Evolutionary conservation across 2,329 filamentous ascomycete genomes (phyloP).

Genomic region (Fusarium fracticaudum): DNA sequence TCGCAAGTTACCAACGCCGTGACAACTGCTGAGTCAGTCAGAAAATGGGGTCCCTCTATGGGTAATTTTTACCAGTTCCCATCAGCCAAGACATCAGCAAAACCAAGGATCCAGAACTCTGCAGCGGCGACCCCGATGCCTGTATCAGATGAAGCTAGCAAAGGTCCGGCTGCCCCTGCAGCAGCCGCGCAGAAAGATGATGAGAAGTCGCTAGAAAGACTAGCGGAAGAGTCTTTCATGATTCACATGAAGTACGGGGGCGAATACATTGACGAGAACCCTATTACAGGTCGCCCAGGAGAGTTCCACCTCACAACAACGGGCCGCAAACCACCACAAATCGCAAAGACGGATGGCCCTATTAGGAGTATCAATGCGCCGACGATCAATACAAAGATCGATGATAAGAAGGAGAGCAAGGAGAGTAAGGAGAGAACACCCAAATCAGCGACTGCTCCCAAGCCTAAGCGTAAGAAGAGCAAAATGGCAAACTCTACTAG

Average conservation of each 20-base stretch:
- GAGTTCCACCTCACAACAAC: constrained; percentile 72
- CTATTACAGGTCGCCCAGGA: constrained; percentile 72
- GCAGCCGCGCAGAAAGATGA: constrained; percentile 50
- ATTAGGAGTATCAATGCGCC: constrained; percentile 51
- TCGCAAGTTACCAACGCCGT: constrained; percentile 64
- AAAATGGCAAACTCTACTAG: constrained; percentile 51
- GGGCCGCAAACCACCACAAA: constrained; percentile 59
- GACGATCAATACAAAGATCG: constrained; percentile 53
- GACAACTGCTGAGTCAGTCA: constrained; percentile 59
- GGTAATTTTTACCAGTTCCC: constrained; percentile 63
- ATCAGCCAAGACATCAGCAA: constrained; percentile 38
- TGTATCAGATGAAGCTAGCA: constrained; percentile 44
- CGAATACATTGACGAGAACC: constrained; percentile 75
- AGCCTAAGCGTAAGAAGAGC: constrained; percentile 60
- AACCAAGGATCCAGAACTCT: constrained; percentile 50
- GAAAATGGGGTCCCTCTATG: constrained; percentile 64
- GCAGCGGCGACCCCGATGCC: constrained; percentile 61
- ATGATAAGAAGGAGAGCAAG: constrained; percentile 59
- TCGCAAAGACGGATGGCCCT: constrained; percentile 41
- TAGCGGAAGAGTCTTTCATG: constrained; percentile 67
- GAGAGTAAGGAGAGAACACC: constrained; percentile 57
- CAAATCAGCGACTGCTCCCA: constrained; percentile 53
- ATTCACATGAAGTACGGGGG: constrained; percentile 68
- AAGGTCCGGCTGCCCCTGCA: constrained; percentile 26
- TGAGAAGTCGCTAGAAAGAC: constrained; percentile 54